Base-by-base conservation (phyloP, 2,329 filamentous ascomycete species). In the Fusarium dimerum region DNA sequence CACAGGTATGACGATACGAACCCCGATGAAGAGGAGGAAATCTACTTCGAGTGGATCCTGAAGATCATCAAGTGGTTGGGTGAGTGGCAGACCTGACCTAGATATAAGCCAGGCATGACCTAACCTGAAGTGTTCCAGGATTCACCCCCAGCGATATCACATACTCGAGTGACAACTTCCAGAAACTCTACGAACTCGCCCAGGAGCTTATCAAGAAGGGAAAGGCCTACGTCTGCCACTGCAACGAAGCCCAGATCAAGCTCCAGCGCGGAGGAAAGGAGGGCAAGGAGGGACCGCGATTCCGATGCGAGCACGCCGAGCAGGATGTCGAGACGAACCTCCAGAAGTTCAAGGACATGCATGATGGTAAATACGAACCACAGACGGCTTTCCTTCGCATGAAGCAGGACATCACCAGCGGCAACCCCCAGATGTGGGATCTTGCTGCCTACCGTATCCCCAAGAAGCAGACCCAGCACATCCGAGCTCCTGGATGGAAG, bases 341-440 rank as follows among this genome's bases (percentile, higher is more conserved):
- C 12, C 69, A 79, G 50, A 89, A 97, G 68, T 97, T 97, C 71
- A 80, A 90, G 56, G 90, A 85, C 42, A 97, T 97, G 93, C 82
- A 86, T 47, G 91, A 95, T 67, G 93, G 93, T 17, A 90, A 93
- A 73, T 97, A 97, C 74, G 86, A 89, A 70, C 87, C 91, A 1
- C 85, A 86, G 64, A 87, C 91, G 70, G 93, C 91, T 2, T 89
- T 91, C 64, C 77, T 97, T 48, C 86, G 93, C 55, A 97, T 97
- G 92, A 96, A 96, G 77, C 90, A 96, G 78, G 83, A 91, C 59
- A 90, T 90, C 57, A 83, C 84, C 46, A 87, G 88, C 63, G 87
- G 88, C 30, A 97, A 97, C 70, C 92, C 92, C 7, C 90, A 96
- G 73, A 92, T 96, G 89, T 97, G 93, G 93, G 93, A 97, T 77